Evolutionary conservation across 805 yeast species (phyloP).

Genomic region (Jamesozyma piceae): DNA sequence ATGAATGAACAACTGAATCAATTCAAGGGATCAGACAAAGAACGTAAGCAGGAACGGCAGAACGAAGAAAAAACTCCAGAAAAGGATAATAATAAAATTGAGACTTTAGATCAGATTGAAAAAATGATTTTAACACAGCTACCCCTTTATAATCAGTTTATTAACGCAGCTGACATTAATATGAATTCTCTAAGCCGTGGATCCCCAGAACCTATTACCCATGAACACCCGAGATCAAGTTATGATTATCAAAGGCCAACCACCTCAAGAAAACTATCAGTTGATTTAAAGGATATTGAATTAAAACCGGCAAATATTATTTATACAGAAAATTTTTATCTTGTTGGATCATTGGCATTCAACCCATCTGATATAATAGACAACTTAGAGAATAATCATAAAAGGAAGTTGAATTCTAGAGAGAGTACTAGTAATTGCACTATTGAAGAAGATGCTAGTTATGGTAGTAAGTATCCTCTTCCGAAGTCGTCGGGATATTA

Average conservation of each 20-base stretch:
- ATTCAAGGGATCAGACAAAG: too few relatives aligned
- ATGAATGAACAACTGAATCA: too few relatives aligned
- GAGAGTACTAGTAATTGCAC: background rate
- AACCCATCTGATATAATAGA: background rate
- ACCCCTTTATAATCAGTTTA: background rate
- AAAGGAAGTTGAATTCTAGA: background rate
- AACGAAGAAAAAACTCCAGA: too few relatives aligned
- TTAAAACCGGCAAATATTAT: conserved; percentile 7
- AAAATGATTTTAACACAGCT: conserved; percentile 4
- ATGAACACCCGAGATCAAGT: background rate
- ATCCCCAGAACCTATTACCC: too few relatives aligned
- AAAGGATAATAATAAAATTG: conserved; percentile 6
- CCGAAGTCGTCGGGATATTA: background rate
- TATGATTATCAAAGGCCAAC: conserved; percentile 2
- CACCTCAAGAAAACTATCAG: conserved; percentile 6
- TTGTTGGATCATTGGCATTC: conserved; percentile 17
- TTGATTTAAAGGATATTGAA: conserved; percentile 20
- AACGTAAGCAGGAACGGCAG: too few relatives aligned
- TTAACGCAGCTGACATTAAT: background rate
- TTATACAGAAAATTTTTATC: conserved; percentile 8
- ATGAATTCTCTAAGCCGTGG: background rate
- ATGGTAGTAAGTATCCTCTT: background rate
- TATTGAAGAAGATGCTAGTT: background rate
- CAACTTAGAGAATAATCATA: background rate
- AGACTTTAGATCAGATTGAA: conserved; percentile 20